Conservation (phyloP, 73 alveolate species). For the Tetrahymena elliotti region DNA sequence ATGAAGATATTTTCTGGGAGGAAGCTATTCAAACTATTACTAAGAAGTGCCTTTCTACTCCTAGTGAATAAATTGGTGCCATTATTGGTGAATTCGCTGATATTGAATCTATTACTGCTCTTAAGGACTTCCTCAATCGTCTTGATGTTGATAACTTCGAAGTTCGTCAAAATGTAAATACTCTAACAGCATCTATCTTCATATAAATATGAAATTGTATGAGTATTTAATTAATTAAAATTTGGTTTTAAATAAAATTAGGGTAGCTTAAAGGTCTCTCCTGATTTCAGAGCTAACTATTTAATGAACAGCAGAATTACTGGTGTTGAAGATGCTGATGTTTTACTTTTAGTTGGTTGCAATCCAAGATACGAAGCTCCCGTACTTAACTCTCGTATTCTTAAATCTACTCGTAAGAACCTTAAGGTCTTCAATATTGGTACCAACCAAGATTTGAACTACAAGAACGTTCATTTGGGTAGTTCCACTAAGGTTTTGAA, state of each 20-base stretch:
- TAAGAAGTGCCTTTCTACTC: constrained; percentile 41
- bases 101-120: constrained; percentile 68
- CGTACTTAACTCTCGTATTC: constrained; percentile 73
- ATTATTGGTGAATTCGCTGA: constrained; percentile 74
- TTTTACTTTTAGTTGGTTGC: constrained; percentile 69
- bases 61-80: constrained; percentile 72
- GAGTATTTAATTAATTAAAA: no score
- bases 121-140: constrained; percentile 66
- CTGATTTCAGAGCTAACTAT: constrained; percentile 79
- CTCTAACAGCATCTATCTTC: neutral
- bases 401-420: constrained; percentile 50
- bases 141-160: constrained; percentile 75
- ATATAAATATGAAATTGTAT: no score
- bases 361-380: constrained; percentile 76
- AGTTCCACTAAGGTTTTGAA: constrained; percentile 53
- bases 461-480: constrained; percentile 69
- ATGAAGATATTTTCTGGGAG: constrained; percentile 68
- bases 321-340: constrained; percentile 83
- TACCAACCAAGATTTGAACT: constrained; percentile 55
- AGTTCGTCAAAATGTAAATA: constrained; percentile 44
- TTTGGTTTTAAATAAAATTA: neutral
- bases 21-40: constrained; percentile 63
- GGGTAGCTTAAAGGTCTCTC: constrained; percentile 43
- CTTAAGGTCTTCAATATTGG: constrained; percentile 71
- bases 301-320: constrained; percentile 69